These are phyloP conservation scores for Truncatella angustata DNA, from an alignment of 2,329 filamentous ascomycete species.

Conservation along the genomic window DNA sequence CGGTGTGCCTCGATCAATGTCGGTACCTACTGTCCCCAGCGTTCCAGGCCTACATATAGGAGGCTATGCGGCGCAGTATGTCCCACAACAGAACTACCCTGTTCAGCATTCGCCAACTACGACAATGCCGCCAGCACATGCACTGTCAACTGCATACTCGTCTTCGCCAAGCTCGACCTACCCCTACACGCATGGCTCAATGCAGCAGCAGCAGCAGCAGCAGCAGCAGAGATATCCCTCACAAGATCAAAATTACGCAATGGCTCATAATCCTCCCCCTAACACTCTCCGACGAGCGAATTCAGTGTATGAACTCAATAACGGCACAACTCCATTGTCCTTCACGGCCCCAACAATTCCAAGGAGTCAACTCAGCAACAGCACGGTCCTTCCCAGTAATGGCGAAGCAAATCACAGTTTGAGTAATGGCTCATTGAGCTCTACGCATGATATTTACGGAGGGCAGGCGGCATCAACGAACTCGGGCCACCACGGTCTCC, in stretches of 20 bases:
- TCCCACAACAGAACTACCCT: neutral
- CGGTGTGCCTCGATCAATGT: slow-evolving; percentile 10
- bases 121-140: neutral
- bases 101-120: neutral
- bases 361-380: neutral
- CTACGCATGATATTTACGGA: neutral
- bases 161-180: neutral
- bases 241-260: neutral
- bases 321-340: neutral
- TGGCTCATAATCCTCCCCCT: neutral
- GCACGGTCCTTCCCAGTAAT: neutral
- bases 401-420: neutral
- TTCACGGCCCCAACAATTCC: neutral
- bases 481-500: neutral
- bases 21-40: slow-evolving; percentile 8
- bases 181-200: neutral
- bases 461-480: neutral
- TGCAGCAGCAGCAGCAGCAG: no score
- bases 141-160: neutral
- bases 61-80: neutral
- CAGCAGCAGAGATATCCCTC: neutral
- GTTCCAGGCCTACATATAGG: neutral
- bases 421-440: neutral
- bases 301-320: neutral
- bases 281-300: neutral